phyloP scores from a whole-genome alignment of 768 basidiomycete species.

The Hericium erinaceus region DNA sequence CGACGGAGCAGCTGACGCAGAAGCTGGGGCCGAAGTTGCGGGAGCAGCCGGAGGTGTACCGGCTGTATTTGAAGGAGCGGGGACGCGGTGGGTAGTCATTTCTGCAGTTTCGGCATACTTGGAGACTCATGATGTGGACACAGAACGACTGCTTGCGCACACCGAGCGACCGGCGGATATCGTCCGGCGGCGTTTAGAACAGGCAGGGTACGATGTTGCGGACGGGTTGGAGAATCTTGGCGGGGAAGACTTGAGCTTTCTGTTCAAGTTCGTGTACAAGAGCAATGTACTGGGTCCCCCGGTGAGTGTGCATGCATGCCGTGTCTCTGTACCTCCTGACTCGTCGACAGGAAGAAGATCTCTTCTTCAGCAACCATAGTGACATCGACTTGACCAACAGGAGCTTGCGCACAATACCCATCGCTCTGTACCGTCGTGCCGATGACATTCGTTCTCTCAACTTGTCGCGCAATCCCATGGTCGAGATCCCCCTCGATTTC shows the following conservation, averaged over 20 bases:
- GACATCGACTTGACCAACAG: slow-evolving; percentile 74
- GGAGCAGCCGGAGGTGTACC: slow-evolving; percentile 50
- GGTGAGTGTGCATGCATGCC: slow-evolving; percentile 30
- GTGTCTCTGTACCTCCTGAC: background rate
- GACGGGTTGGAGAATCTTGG: slow-evolving; percentile 76
- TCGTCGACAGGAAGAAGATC: slow-evolving; percentile 56
- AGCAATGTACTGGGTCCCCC: slow-evolving; percentile 56
- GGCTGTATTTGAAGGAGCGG: slow-evolving; percentile 65
- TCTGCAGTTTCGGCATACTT: background rate
- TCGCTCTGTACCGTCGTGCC: slow-evolving; percentile 76
- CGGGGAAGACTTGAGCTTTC: slow-evolving; percentile 70
- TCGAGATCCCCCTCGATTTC: slow-evolving; percentile 95
- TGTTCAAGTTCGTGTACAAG: slow-evolving; percentile 88
- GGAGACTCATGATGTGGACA: background rate
- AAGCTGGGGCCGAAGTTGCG: slow-evolving; percentile 48
- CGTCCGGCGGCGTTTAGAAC: slow-evolving; percentile 72
- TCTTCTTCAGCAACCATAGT: slow-evolving; percentile 62
- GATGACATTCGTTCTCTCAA: slow-evolving; percentile 77
- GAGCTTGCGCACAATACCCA: slow-evolving; percentile 80
- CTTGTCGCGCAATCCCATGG: slow-evolving; percentile 89
- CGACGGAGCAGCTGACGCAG: slow-evolving; percentile 57
- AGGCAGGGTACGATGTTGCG: slow-evolving; percentile 78
- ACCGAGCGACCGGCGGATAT: slow-evolving; percentile 82
- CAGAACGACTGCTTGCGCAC: slow-evolving; percentile 76
- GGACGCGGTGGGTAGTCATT: slow-evolving; percentile 49